phyloP scores from a whole-genome alignment of 306 rosid species.

The Oemleria cerasiformis region DNA sequence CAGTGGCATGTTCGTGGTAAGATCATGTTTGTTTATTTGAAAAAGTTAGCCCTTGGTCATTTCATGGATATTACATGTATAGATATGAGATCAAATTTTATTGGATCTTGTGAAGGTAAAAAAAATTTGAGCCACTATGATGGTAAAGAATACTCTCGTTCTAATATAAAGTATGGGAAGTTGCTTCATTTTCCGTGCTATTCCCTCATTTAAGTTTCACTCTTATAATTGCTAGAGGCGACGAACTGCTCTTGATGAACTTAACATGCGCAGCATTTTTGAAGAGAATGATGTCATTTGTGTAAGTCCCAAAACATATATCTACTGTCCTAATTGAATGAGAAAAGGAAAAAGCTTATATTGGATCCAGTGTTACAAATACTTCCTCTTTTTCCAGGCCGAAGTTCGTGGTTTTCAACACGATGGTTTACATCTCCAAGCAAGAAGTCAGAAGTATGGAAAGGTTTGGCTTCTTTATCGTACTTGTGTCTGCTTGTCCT shows the following conservation, averaged over 20 bases:
- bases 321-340: background rate
- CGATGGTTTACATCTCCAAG: conserved; percentile 94
- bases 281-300: conserved; percentile 86
- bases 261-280: conserved; percentile 86
- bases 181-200: background rate
- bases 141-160: background rate
- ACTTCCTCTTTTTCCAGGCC: conserved; percentile 42
- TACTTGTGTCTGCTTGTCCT: background rate
- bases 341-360: background rate
- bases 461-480: conserved; percentile 54
- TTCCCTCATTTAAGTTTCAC: conserved; percentile 6
- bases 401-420: conserved; percentile 87
- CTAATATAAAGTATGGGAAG: background rate
- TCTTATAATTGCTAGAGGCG: conserved; percentile 62
- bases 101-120: background rate
- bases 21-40: background rate
- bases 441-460: conserved; percentile 91
- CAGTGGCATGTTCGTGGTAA: background rate
- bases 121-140: background rate
- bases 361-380: background rate
- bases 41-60: background rate
- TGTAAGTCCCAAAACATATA: conserved; percentile 42
- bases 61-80: background rate
- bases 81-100: background rate
- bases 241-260: conserved; percentile 81